Conservation (phyloP, 1,139 yeast species). For the Zygotorulaspora mrakii region DNA sequence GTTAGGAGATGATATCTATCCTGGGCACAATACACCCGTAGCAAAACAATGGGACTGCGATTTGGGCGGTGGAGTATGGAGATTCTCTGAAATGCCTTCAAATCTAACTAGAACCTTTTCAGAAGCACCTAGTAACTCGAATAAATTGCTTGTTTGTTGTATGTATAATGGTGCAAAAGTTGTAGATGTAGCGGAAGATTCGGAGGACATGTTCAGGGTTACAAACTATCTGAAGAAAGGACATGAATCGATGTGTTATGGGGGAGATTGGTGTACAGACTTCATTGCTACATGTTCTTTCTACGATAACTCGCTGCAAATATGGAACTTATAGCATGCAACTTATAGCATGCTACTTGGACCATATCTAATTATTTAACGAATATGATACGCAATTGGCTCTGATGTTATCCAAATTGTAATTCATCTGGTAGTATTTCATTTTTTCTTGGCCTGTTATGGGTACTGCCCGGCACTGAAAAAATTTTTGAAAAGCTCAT, state of each 20-base stretch:
- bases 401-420: too few species aligned
- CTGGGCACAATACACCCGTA: conserved; percentile 32
- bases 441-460: not conserved
- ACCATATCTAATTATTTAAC: too few species aligned
- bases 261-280: conserved; percentile 76
- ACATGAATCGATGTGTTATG: conserved; percentile 92
- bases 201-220: conserved; percentile 37
- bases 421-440: too few species aligned
- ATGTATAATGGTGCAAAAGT: conserved; percentile 94
- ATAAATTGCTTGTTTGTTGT: conserved; percentile 69
- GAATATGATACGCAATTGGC: too few species aligned
- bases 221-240: conserved; percentile 54
- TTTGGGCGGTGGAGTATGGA: conserved; percentile 94
- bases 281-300: conserved; percentile 80
- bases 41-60: conserved; percentile 40
- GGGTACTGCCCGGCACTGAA: too few species aligned
- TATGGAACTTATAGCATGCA: conserved; percentile 49
- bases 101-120: conserved; percentile 1
- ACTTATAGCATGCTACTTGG: too few species aligned
- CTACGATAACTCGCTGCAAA: conserved; percentile 76
- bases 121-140: conserved; percentile 6
- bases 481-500: conserved; percentile 17
- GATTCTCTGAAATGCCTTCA: conserved; percentile 62
- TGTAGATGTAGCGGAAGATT: conserved; percentile 36
- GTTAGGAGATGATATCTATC: conserved; percentile 34